Evolutionary conservation across 768 basidiomycete genomes (phyloP), one percentile per base, ranked within the genome.

Genomic region (Rhodotorula graminis): DNA sequence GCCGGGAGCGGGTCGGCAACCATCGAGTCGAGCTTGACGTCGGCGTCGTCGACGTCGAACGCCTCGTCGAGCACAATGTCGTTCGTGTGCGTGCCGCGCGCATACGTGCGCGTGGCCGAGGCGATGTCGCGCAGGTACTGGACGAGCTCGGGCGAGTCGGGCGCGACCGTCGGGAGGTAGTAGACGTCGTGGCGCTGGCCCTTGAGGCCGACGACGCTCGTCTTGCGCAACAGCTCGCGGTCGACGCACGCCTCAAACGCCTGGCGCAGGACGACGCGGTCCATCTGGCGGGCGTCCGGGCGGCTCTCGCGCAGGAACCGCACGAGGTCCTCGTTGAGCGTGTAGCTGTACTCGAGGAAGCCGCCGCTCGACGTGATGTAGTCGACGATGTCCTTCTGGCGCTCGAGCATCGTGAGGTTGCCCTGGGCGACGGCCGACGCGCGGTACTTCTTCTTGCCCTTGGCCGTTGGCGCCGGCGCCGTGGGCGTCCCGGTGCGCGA

Each of bases 331-430:
- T 46, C 60, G 44, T 61, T 61, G 15, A 46, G 18, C 42, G 14
- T n/a, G 58, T 85, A 84, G 69, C 87, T 85, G 21, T 85, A 82
- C 76, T 88, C 88, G 58, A 85, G 81, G 55, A 92, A 86, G 1
- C 91, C 92, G 14, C 88, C 88, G 64, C 85, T 81, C 33, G 82
- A 84, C 67, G 87, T 84, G n/a, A 92, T 80, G 31, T 90, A 84
- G 44, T 85, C 87, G 66, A 87, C 78, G 61, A 93, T 80, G 80
- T 93, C 92, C 71, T 89, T 90, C 82, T 93, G 90, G 31, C 92
- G 86, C 8, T 90, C 87, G 55, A 91, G 82, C 69, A 88, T 85
- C 25, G 91, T 90, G 37, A 93, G 86, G 74, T 92, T 93, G 68
- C 58, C 68, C 37, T 55, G 58, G 37, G 68, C 42, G 18, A 61